These are phyloP conservation scores for Phytopythium montanum DNA, from an alignment of 352 stramenopile genomes.

Conservation along the genomic window DNA sequence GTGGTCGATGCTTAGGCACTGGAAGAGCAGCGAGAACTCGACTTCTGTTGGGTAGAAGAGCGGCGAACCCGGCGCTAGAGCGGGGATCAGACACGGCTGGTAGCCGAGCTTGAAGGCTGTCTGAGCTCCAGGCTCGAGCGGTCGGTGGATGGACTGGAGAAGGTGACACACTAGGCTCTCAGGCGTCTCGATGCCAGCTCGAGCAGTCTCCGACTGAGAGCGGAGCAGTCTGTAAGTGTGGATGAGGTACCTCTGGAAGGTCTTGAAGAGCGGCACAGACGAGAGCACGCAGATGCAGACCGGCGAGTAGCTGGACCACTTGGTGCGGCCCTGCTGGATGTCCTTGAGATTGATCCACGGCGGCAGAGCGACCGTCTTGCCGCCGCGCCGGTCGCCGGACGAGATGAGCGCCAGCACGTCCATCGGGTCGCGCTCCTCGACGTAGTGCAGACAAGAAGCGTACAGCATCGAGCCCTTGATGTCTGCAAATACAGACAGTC, in stretches of 20 bases:
- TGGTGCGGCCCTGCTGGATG: slow-evolving; percentile 55
- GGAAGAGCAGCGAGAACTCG: slow-evolving; percentile 68
- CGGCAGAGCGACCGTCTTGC: slow-evolving; percentile 38
- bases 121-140: slow-evolving; percentile 21
- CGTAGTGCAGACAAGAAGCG: slow-evolving; percentile 62
- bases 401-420: slow-evolving; percentile 62
- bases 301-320: slow-evolving; percentile 52
- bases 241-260: slow-evolving; percentile 37
- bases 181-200: slow-evolving; percentile 3
- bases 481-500: slow-evolving; percentile 18
- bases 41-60: slow-evolving; percentile 50
- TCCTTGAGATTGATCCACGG: slow-evolving; percentile 68
- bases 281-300: slow-evolving; percentile 70
- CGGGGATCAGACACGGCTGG: slow-evolving; percentile 28
- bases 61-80: slow-evolving; percentile 17
- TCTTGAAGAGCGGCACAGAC: slow-evolving; percentile 49
- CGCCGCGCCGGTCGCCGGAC: slow-evolving; percentile 22
- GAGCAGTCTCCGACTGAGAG: neutral
- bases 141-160: slow-evolving; percentile 42
- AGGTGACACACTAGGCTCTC: slow-evolving; percentile 57
- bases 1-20: slow-evolving; percentile 60
- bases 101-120: slow-evolving; percentile 39
- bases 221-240: slow-evolving; percentile 50
- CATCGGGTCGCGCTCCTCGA: slow-evolving; percentile 55
- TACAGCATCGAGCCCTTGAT: slow-evolving; percentile 54